Evolutionary conservation across 106 monocot genomes (phyloP), one percentile per base, ranked within the genome.

Genomic region (Dendrobium officinale): DNA sequence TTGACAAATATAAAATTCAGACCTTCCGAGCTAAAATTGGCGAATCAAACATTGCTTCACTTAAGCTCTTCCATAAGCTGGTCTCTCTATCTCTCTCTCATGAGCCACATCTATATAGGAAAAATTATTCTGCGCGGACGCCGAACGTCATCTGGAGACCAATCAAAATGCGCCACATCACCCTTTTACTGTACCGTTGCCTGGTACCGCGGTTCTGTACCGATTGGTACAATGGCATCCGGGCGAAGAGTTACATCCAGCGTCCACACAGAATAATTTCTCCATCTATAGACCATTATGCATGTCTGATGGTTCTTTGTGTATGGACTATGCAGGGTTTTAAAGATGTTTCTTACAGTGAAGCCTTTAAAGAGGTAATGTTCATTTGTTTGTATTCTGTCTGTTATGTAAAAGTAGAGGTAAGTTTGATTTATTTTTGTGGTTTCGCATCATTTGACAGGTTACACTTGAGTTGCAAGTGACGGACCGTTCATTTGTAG

Each of bases 1-100:
- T 86, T 55, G 73, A 83, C 41, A 90, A 83, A 8, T 96, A 86
- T 78, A 81, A 79, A 49, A 94, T 96, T 70, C 82, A 87, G 42
- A 89, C 80, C 77, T 94, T 96, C 78, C 80, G 95, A 17, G 96
- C 78, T 43, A 96, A 96, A 89, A 94, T 96, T 82, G 86, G 92
- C 51, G 94, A 94, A 73, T 83, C 88, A 45, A 96, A 96, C 78
- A 76, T 55, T 49, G 81, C 88, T 56, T 96, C 96, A 56, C 90
- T 96, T 45, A 83, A 82, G 67, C 96, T 96, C 73, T 96, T 96
- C 43, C 80, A 82, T 58, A 96, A 94, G 88, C 86, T 96, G 90
- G 93, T 92, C 72, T 74, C 67, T 80, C 81, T 33, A 33, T 55
- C 77, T 66, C 66, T 73, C 84, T 68, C 27, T 27, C 27, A 27